Conservation (phyloP, 108 stramenopile species). For the Schizochytrium sp. region DNA sequence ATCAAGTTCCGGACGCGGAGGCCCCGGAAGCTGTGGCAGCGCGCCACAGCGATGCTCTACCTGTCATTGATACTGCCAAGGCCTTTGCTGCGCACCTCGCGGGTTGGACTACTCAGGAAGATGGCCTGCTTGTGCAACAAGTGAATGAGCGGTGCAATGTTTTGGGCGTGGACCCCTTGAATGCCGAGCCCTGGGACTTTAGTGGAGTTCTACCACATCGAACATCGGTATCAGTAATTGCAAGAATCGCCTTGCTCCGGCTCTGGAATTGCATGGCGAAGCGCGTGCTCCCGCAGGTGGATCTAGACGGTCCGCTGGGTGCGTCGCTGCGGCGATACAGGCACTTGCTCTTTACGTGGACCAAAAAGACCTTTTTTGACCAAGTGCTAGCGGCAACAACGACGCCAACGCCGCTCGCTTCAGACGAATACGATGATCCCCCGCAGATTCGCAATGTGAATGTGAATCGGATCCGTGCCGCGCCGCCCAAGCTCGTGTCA, state of each 20-base stretch:
- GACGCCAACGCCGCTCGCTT: conserved; percentile 79
- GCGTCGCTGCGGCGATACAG: conserved; percentile 26
- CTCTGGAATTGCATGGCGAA: background rate
- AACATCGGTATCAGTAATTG: background rate
- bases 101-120: conserved; percentile 21
- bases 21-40: conserved; percentile 22
- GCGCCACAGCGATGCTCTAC: conserved; percentile 20
- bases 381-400: conserved; percentile 70
- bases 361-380: conserved; percentile 64
- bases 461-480: conserved; percentile 75
- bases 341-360: conserved; percentile 52
- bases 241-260: background rate
- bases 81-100: background rate
- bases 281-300: background rate
- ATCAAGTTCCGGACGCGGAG: conserved; percentile 40
- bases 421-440: conserved; percentile 92
- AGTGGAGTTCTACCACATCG: background rate
- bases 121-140: conserved; percentile 26
- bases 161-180: background rate
- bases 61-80: conserved; percentile 31
- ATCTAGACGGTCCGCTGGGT: background rate
- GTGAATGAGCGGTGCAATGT: conserved; percentile 19
- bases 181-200: background rate
- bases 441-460: conserved; percentile 77
- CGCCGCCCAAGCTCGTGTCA: conserved; percentile 44